phyloP scores from a whole-genome alignment of 306 rosid species.

The Inga leiocalycina region DNA sequence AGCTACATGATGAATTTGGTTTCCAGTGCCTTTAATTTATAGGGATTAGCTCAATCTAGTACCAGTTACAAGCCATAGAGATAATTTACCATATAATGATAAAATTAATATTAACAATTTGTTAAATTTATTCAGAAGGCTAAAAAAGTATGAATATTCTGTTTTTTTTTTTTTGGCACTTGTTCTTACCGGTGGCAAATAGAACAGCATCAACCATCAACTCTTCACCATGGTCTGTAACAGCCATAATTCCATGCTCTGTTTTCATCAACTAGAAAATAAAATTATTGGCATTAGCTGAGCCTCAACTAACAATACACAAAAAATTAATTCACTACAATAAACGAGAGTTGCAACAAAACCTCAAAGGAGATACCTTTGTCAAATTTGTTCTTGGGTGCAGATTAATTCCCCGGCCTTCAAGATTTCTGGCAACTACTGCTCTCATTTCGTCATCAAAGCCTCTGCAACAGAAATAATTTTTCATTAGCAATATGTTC shows the following conservation, averaged over 20 bases:
- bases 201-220: constrained; percentile 83
- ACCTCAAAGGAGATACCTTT: constrained; percentile 54
- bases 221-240: constrained; percentile 93
- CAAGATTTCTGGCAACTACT: constrained; percentile 90
- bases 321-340: neutral
- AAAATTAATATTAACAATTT: neutral
- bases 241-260: constrained; percentile 80
- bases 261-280: constrained; percentile 70
- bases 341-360: constrained; percentile 7
- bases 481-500: neutral
- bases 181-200: constrained; percentile 87
- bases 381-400: constrained; percentile 76
- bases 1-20: neutral
- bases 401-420: constrained; percentile 88
- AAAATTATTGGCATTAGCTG: constrained; percentile 24
- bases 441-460: constrained; percentile 99
- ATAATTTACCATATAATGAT: neutral
- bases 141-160: neutral
- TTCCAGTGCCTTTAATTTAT: neutral
- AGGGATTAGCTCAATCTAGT: neutral
- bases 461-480: constrained; percentile 61
- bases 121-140: neutral
- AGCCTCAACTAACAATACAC: constrained; percentile 19
- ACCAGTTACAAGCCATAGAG: neutral
- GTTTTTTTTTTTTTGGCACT: neutral